Evolutionary conservation across 371 early-diverging fungal genomes (phyloP), one percentile per base, ranked within the genome.

Genomic region (Rhizopus microsporus): DNA sequence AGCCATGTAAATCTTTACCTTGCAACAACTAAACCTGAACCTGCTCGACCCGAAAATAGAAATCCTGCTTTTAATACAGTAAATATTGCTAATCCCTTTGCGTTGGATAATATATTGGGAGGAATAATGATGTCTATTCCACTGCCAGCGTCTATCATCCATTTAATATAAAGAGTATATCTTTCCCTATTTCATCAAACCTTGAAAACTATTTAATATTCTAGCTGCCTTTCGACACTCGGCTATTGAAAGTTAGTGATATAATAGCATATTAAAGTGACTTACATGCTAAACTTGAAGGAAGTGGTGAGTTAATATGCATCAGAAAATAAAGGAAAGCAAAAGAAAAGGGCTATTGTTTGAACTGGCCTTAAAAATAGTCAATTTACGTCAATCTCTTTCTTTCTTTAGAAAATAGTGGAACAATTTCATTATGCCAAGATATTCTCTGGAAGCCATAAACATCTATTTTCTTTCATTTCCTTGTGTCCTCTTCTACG

Each of bases 41-140:
- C 94, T 9, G 83, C 78, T 9, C 92, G 78, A 16, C 92, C 93
- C 3, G 88, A 84, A 87, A 90, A 93, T n/a, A 92, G 54, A 61
- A 93, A 91, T 0, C 93, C 94, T 46, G 88, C 93, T 63, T 94
- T 94, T 57, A 93, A 60, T 5, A 93, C 93, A 0, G 89, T 85
- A 61, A 94, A 71, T n/a, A 95, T 84, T 35, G 93, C 95, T 5
- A 95, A 74, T 3, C 95, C 95, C 65, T 87, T 89, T 45, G 93
- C 93, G 42, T 79, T 64, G 39, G 63, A 57, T 9, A 89, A 60
- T 15, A 89, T 81, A 32, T 74, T 60, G 4, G 75, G 70, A 17
- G 89, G 90, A 55, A 90, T 90, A 23, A 81, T 63, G 45, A 74
- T 68, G 60, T 89, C 88, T 2, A 80, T 54, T 0, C 80, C 82